Conservation (phyloP, 1,284 basidiomycete genomes). For the Inonotus hispidus region DNA sequence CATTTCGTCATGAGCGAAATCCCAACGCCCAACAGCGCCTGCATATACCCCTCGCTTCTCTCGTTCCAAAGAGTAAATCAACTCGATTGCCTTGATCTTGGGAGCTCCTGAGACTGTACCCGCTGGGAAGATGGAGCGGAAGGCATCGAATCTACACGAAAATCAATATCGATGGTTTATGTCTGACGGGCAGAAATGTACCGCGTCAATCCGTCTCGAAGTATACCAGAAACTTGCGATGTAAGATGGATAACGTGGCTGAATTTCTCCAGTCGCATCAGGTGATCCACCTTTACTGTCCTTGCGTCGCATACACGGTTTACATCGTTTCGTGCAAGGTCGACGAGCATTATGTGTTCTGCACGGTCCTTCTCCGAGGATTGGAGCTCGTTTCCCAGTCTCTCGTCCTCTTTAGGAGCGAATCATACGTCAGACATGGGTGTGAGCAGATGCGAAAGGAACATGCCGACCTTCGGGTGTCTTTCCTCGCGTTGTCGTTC, state of each 20-base stretch:
- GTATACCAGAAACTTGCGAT: conserved; percentile 85
- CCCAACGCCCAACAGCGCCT: conserved; percentile 95
- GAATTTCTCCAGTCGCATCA: conserved; percentile 95
- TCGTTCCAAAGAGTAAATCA: conserved; percentile 83
- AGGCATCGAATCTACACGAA: conserved; percentile 85
- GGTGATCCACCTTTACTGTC: conserved; percentile 93
- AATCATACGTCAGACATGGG: neutral
- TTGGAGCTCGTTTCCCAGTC: conserved; percentile 68
- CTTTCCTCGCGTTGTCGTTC: conserved; percentile 87
- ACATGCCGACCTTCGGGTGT: conserved; percentile 65
- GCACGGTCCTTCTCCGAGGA: conserved; percentile 92
- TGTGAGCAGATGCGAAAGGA: neutral
- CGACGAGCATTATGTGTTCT: conserved; percentile 99
- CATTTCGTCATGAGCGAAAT: conserved; percentile 93
- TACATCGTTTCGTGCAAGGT: conserved; percentile 98
- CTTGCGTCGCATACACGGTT: conserved; percentile 94
- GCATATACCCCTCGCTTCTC: conserved; percentile 95
- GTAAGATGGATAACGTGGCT: conserved; percentile 98
- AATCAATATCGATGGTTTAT: neutral
- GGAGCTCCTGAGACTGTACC: conserved; percentile 99
- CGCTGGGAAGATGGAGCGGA: conserved; percentile 98
- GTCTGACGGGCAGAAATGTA: conserved; percentile 29
- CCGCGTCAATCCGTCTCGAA: conserved; percentile 84
- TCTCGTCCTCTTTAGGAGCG: conserved; percentile 73
- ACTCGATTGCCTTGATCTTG: conserved; percentile 97